Base-by-base conservation (phyloP, 2,329 filamentous ascomycete species). In the Aspergillaceae sp. region DNA sequence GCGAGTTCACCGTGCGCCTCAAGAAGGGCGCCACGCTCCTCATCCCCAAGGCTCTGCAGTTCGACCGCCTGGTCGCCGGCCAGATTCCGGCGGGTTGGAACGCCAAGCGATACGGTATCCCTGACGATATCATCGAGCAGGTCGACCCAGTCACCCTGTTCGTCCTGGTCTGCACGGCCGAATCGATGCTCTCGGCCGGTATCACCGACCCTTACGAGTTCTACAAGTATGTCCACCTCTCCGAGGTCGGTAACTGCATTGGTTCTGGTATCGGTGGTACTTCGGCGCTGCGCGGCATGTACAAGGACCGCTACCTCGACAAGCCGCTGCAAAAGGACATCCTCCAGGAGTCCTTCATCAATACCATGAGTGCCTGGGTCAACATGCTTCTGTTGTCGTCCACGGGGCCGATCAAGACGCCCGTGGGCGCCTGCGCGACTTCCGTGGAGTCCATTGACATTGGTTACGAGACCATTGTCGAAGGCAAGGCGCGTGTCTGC, bases 181-280 rank as follows among this genome's bases (percentile, higher is more conserved):
- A 98, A 70, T 83, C 90, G 48, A 83, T 98, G 5, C 78, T 98
- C 43, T 85, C 88, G 29, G 85, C 87, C 52, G 92, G 92, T 82
- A 91, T 98, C 67, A 97, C 92, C 28, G 94, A 98, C 65, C 94
- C 92, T 19, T 98, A 97, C 65, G 92, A 98, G 73, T 97, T 98
- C 74, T 98, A 98, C 80, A 90, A 97, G 76, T 98, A 98, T 62
- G 90, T 98, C 52, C 92, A 98, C 69, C 82, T 98, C 50, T 97
- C 92, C 5, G 87, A 98, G 65, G 87, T 98, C 43, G 92, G 92
- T 68, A 98, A 98, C 78, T 97, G 91, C 65, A 83, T 98, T 57
- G 92, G 92, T 70, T 98, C 94, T 30, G 92, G 94, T 77, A 95
- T 98, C 75, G 92, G 92, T 78, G 94, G 92, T 72, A 86, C 89